These are phyloP conservation scores for Aspergillus diversus DNA, from an alignment of 495 filamentous ascomycete genomes.

Conservation along the genomic window DNA sequence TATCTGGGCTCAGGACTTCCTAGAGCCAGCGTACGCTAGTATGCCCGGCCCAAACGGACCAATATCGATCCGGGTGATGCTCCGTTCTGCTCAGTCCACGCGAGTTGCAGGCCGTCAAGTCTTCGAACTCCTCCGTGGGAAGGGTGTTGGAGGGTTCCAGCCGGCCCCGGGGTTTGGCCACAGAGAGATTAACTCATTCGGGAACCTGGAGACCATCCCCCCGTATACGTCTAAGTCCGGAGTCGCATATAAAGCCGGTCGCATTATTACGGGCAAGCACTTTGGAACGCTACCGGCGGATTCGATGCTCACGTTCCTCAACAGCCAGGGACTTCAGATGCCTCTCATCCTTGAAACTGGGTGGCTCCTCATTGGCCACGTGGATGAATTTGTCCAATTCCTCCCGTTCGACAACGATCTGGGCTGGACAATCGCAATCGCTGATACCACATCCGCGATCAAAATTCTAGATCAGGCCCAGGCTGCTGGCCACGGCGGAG, in stretches of 20 bases:
- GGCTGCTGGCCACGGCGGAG: conserved; percentile 3
- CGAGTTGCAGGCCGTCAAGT: conserved; percentile 11
- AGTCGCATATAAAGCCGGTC: conserved; percentile 9
- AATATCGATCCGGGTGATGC: conserved; percentile 13
- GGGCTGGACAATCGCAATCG: conserved; percentile 13
- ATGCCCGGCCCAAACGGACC: conserved; percentile 17
- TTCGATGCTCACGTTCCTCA: background rate
- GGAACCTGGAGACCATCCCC: conserved; percentile 15
- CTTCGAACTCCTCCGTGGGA: conserved; percentile 14
- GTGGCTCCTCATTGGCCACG: conserved; percentile 12
- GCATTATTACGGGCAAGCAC: conserved; percentile 14
- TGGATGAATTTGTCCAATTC: conserved; percentile 21
- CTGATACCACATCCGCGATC: conserved; percentile 4
- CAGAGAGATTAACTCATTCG: conserved; percentile 12
- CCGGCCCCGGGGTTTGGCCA: conserved; percentile 8
- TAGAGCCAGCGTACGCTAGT: conserved; percentile 16
- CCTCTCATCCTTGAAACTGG: conserved; percentile 16
- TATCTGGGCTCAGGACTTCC: conserved; percentile 19
- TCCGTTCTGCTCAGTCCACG: conserved; percentile 11
- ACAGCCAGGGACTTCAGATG: conserved; percentile 11
- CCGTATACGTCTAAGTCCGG: conserved; percentile 12
- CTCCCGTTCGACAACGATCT: conserved; percentile 12
- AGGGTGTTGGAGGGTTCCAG: conserved; percentile 1
- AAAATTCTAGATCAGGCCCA: background rate
- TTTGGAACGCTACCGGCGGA: conserved; percentile 1